phyloP scores from a whole-genome alignment of 2,329 filamentous ascomycete species.

The Pseudocercospora cruenta region DNA sequence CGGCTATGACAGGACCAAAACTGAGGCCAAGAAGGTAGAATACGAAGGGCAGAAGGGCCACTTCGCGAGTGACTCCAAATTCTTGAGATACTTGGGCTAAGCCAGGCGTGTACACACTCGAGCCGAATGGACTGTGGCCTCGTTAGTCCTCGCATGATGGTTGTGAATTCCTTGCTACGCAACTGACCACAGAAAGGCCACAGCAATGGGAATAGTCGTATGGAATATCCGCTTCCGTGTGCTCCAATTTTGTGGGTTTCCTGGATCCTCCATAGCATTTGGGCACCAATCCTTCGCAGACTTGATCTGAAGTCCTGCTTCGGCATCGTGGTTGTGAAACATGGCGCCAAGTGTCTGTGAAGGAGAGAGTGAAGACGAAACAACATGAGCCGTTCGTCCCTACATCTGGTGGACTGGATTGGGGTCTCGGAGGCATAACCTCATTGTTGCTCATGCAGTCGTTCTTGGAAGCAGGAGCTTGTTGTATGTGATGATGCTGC shows the following conservation, averaged over 20 bases:
- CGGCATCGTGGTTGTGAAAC: background rate
- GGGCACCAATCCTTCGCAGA: background rate
- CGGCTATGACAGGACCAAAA: conserved; percentile 60
- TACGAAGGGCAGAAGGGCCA: conserved; percentile 62
- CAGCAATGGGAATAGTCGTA: conserved; percentile 12
- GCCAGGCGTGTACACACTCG: conserved; percentile 27
- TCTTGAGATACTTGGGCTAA: conserved; percentile 50
- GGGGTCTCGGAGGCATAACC: background rate
- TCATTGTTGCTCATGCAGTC: background rate
- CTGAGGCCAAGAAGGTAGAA: conserved; percentile 64
- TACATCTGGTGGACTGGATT: no score
- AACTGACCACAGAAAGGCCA: conserved; percentile 23
- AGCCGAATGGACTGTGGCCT: conserved; percentile 36
- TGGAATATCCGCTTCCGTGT: conserved; percentile 17
- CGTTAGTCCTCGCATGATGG: background rate
- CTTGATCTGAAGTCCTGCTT: background rate
- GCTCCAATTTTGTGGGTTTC: conserved; percentile 29
- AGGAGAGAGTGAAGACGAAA: background rate
- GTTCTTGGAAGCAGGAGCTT: no score
- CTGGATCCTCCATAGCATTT: conserved; percentile 16
- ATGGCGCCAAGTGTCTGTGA: background rate
- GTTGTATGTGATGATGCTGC: no score
- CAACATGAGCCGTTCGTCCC: no score
- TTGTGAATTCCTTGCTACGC: background rate
- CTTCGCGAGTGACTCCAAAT: conserved; percentile 59